Evolutionary conservation across 768 basidiomycete genomes (phyloP).

Genomic region (Saitozyma podzolica): DNA sequence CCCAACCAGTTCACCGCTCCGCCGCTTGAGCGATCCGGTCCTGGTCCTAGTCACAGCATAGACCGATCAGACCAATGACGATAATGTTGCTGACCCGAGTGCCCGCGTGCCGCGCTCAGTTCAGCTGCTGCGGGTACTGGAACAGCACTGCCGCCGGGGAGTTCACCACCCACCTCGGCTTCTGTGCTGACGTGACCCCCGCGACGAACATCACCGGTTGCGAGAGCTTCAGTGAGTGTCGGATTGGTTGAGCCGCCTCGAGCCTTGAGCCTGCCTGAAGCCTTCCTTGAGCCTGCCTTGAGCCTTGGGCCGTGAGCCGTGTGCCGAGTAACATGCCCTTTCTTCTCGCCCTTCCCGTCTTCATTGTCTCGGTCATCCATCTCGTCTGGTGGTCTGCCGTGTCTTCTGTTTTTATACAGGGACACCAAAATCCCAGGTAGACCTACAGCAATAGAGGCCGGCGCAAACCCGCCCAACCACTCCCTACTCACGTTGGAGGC

Average conservation of each 20-base stretch:
- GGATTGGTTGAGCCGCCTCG: no score
- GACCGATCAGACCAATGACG: no score
- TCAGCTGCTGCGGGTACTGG: conserved; percentile 79
- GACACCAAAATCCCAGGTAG: neutral
- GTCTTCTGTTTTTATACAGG: neutral
- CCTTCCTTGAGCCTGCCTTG: conserved; percentile 20
- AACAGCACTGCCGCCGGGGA: conserved; percentile 62
- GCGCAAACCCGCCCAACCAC: conserved; percentile 1
- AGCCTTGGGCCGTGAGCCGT: neutral
- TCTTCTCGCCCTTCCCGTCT: neutral
- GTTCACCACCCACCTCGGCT: conserved; percentile 57
- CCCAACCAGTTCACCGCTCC: no score
- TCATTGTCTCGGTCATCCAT: neutral
- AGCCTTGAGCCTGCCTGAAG: no score
- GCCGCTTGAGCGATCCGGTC: no score
- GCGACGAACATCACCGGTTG: conserved; percentile 17
- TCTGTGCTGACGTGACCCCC: conserved; percentile 73
- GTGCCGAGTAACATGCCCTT: conserved; percentile 22
- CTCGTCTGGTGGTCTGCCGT: neutral
- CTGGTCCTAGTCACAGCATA: no score
- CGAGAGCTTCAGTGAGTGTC: no score
- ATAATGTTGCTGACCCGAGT: neutral
- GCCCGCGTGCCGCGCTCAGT: conserved; percentile 54
- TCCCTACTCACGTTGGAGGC: no score
- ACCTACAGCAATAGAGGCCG: neutral